A percentile compares a stretch with the other conserved stretches of the same genome.
These are phyloP conservation scores for Malus asiatica DNA, from an alignment of 306 rosid genomes.

Conservation along the genomic window DNA sequence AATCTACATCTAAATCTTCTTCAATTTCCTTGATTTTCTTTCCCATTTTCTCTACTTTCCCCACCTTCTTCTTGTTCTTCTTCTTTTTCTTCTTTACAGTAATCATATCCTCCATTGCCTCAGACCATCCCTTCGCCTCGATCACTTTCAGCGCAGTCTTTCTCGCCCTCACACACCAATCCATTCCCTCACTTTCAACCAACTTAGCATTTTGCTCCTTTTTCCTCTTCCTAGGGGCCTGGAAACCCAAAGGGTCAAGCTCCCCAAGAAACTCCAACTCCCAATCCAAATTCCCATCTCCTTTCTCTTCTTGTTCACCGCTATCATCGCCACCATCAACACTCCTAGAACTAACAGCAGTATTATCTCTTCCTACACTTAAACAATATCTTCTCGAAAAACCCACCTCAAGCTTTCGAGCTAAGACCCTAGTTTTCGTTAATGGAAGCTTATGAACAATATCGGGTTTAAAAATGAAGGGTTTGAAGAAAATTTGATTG, in stretches of 20 bases:
- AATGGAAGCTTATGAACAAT: conserved; percentile 23
- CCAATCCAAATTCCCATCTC: conserved; percentile 41
- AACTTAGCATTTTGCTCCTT: conserved; percentile 38
- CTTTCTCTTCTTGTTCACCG: conserved; percentile 20
- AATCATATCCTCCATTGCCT: conserved; percentile 46
- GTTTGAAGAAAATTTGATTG: conserved; percentile 43
- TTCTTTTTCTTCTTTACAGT: conserved; percentile 52
- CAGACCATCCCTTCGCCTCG: conserved; percentile 55
- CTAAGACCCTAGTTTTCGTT: conserved; percentile 18
- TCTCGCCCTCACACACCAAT: conserved; percentile 84
- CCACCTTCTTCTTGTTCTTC: conserved; percentile 40
- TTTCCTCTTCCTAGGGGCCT: conserved; percentile 52
- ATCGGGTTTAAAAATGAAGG: conserved; percentile 34
- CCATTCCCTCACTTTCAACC: conserved; percentile 60
- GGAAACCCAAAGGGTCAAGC: conserved; percentile 60
- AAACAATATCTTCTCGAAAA: conserved; percentile 25
- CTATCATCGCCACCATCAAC: conserved; percentile 3
- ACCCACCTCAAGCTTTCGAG: conserved; percentile 11
- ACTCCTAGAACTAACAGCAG: conserved; percentile 10
- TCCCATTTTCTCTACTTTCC: conserved; percentile 21
- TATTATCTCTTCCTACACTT: conserved; percentile 22
- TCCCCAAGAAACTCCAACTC: conserved; percentile 61
- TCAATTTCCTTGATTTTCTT: conserved; percentile 36
- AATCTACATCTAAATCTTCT: conserved; percentile 27
- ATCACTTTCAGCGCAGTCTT: conserved; percentile 58